phyloP scores from a whole-genome alignment of 2,329 filamentous ascomycete genomes.

The Elsinoe arachidis region DNA sequence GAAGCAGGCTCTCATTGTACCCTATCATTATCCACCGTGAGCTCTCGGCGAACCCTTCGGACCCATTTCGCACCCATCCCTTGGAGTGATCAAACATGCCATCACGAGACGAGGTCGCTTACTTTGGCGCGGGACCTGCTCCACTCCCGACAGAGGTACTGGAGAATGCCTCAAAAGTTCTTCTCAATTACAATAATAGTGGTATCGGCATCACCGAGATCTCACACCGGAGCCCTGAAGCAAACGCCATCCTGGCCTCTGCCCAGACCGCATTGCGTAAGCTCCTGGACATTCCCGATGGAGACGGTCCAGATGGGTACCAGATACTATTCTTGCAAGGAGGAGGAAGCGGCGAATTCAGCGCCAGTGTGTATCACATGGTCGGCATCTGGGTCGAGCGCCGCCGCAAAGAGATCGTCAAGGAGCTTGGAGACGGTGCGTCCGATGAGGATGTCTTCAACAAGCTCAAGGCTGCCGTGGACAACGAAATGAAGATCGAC shows the following conservation, averaged over 20 bases:
- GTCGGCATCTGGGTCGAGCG: slow-evolving; percentile 72
- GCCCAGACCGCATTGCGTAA: slow-evolving; percentile 64
- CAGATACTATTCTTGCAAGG: slow-evolving; percentile 83
- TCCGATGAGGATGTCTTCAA: slow-evolving; percentile 47
- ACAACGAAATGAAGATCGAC: slow-evolving; percentile 68
- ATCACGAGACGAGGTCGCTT: slow-evolving; percentile 63
- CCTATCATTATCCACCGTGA: too few relatives aligned
- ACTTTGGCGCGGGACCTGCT: slow-evolving; percentile 90
- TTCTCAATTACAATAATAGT: slow-evolving; percentile 72
- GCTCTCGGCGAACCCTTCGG: too few relatives aligned
- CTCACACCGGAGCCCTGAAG: slow-evolving; percentile 74
- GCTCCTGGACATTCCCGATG: slow-evolving; percentile 72
- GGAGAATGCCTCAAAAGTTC: slow-evolving; percentile 63
- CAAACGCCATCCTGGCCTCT: slow-evolving; percentile 68
- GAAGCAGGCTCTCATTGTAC: too few relatives aligned
- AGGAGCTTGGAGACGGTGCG: slow-evolving; percentile 45
- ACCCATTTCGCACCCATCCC: not conserved
- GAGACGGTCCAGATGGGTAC: slow-evolving; percentile 72
- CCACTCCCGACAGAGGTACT: slow-evolving; percentile 73
- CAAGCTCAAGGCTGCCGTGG: slow-evolving; percentile 55
- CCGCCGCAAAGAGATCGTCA: slow-evolving; percentile 51
- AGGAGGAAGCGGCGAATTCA: slow-evolving; percentile 80
- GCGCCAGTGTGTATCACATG: slow-evolving; percentile 74
- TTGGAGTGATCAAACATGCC: slow-evolving; percentile 47
- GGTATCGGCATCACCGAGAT: slow-evolving; percentile 85